Conservation (phyloP, 106 monocot genomes). For the Amphibolis antarctica region DNA sequence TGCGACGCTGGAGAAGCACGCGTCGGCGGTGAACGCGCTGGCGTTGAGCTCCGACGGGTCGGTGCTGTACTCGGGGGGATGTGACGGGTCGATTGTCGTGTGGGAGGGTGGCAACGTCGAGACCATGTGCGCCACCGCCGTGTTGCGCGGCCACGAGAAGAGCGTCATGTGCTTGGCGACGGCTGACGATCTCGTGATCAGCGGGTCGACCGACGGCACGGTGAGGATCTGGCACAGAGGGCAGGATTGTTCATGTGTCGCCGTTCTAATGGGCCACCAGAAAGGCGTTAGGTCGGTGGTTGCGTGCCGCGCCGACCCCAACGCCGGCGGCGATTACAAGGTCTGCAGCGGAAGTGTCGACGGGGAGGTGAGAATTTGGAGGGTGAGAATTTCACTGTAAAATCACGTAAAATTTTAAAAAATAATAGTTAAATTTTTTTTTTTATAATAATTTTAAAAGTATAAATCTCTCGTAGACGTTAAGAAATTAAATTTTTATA, state of each 20-base stretch:
- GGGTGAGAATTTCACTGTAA: too few species aligned
- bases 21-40: constrained; percentile 59
- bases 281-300: constrained; percentile 32
- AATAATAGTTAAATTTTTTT: too few species aligned
- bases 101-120: constrained; percentile 39
- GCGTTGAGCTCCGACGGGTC: constrained; percentile 36
- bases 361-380: too few species aligned
- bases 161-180: constrained; percentile 32
- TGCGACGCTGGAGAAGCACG: constrained; percentile 40
- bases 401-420: too few species aligned
- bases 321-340: constrained; percentile 5
- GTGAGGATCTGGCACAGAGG: constrained; percentile 12
- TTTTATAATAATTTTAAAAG: too few species aligned
- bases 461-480: too few species aligned
- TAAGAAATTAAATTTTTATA: too few species aligned
- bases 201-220: constrained; percentile 18
- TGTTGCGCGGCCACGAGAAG: constrained; percentile 37
- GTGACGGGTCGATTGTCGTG: constrained; percentile 44
- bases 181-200: constrained; percentile 12
- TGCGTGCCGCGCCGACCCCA: constrained; percentile 10
- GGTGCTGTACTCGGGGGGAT: constrained; percentile 46
- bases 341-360: constrained; percentile 59
- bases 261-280: constrained; percentile 11
- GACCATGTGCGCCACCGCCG: constrained; percentile 24
- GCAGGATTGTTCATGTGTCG: neutral